Evolutionary conservation across 2,329 filamentous ascomycete species (phyloP).

Genomic region (Clathrospora elynae): DNA sequence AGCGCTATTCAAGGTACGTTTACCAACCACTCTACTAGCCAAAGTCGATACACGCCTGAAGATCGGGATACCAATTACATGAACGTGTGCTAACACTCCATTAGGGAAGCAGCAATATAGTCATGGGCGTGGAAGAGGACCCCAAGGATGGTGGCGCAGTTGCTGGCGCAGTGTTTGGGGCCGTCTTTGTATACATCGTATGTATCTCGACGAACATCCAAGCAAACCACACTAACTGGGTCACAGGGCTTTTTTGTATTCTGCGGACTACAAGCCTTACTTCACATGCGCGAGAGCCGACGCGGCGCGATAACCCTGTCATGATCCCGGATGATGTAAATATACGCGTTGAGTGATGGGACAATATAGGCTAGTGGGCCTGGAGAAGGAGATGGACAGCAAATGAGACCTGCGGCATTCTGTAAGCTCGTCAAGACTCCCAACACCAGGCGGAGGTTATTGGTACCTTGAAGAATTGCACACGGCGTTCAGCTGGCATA

Average conservation of each 20-base stretch:
- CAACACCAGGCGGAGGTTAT: no score
- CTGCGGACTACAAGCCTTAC: conserved; percentile 84
- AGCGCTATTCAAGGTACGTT: conserved; percentile 71
- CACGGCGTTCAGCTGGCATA: conserved; percentile 22
- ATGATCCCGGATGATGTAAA: conserved; percentile 39
- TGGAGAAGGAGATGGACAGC: neutral
- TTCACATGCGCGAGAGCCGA: conserved; percentile 82
- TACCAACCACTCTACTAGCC: no score
- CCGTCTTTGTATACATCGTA: conserved; percentile 88
- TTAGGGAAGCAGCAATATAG: conserved; percentile 73
- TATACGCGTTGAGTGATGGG: no score
- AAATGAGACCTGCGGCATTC: no score
- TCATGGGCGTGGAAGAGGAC: conserved; percentile 74
- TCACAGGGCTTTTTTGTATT: conserved; percentile 80
- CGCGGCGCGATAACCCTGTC: conserved; percentile 81
- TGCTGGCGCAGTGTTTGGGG: conserved; percentile 82
- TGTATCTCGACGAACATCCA: conserved; percentile 47
- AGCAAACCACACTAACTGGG: conserved; percentile 5
- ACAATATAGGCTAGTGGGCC: neutral
- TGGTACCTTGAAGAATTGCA: conserved; percentile 22
- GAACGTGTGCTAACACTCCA: conserved; percentile 24
- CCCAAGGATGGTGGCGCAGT: conserved; percentile 77
- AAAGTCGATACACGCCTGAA: no score
- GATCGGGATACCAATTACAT: no score
- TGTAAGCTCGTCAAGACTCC: no score